Evolutionary conservation across 2,329 filamentous ascomycete genomes (phyloP).

Genomic region (Pseudogymnoascus sp.): DNA sequence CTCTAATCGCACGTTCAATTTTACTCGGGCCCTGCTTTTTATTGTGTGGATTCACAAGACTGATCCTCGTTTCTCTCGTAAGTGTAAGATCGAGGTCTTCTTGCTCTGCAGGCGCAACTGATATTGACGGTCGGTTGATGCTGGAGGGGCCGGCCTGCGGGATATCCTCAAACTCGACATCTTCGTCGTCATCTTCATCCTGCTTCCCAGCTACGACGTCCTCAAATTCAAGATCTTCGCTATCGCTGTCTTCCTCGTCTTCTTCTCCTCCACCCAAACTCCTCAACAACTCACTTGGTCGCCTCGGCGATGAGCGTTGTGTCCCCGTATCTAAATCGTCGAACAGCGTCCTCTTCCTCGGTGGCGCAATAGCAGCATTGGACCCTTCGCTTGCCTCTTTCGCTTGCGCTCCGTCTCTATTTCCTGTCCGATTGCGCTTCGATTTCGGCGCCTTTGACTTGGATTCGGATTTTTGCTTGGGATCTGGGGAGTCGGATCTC

Average conservation of each 20-base stretch:
- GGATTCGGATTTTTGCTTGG: slow-evolving; percentile 18
- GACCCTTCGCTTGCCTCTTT: slow-evolving; percentile 22
- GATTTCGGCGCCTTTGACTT: slow-evolving; percentile 18
- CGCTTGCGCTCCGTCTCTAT: slow-evolving; percentile 20
- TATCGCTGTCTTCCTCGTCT: slow-evolving; percentile 27
- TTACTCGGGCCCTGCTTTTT: slow-evolving; percentile 80
- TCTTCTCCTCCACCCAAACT: slow-evolving; percentile 38
- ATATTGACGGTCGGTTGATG: slow-evolving; percentile 31
- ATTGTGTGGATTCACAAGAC: slow-evolving; percentile 51
- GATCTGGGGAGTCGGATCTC: slow-evolving; percentile 39
- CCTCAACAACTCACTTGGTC: slow-evolving; percentile 36
- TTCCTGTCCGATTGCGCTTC: slow-evolving; percentile 16
- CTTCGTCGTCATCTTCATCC: slow-evolving; percentile 49
- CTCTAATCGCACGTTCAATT: slow-evolving; percentile 68
- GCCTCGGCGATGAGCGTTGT: slow-evolving; percentile 16
- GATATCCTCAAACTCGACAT: slow-evolving; percentile 56
- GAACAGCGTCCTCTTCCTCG: slow-evolving; percentile 50
- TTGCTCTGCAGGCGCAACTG: slow-evolving; percentile 41
- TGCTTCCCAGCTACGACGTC: slow-evolving; percentile 28
- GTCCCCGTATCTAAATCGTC: slow-evolving; percentile 48
- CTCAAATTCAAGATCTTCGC: slow-evolving; percentile 18
- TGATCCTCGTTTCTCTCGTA: slow-evolving; percentile 48
- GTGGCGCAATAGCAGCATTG: slow-evolving; percentile 20
- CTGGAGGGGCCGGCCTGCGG: slow-evolving; percentile 33
- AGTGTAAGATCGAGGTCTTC: slow-evolving; percentile 71